Percentiles rank a stretch among this genome's conserved stretches.
Conservation (phyloP, 495 filamentous ascomycete species). For the Aspergillus taichungensis region DNA sequence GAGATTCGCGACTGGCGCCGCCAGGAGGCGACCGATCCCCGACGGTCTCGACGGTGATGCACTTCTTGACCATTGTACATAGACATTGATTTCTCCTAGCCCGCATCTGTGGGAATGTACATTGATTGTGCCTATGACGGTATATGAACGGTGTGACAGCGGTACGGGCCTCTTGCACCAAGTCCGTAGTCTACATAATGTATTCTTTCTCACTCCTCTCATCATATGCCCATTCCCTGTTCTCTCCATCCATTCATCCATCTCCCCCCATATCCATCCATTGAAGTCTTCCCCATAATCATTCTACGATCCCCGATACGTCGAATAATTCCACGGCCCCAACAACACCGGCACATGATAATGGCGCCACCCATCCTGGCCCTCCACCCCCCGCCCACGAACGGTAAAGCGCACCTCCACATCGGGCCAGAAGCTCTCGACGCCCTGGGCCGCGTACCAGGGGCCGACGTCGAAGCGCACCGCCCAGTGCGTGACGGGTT, state of each 20-base stretch:
- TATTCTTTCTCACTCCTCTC: too few relatives aligned
- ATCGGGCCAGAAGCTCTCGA: conserved; percentile 82
- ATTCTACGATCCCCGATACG: conserved; percentile 73
- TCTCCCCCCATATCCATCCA: too few relatives aligned
- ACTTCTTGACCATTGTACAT: too few relatives aligned
- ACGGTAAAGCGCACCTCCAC: conserved; percentile 83
- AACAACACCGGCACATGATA: conserved; percentile 90
- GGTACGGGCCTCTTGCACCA: too few relatives aligned
- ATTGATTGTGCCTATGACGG: not conserved
- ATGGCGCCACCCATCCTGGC: conserved; percentile 58
- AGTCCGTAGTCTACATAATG: too few relatives aligned
- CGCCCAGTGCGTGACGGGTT: conserved; percentile 53
- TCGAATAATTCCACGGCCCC: conserved; percentile 86
- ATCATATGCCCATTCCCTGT: too few relatives aligned
- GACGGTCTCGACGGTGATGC: conserved; percentile 51
- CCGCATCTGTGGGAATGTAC: not conserved
- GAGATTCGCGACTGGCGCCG: conserved; percentile 80
- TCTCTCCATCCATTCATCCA: too few relatives aligned
- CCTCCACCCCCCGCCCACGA: conserved; percentile 42
- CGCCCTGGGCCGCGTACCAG: conserved; percentile 62
- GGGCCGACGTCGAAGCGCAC: conserved; percentile 67
- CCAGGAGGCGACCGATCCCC: conserved; percentile 76
- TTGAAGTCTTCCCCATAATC: too few relatives aligned
- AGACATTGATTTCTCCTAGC: conserved; percentile 3
- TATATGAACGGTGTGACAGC: too few relatives aligned